Conservation (phyloP, 1,284 basidiomycete genomes). For the Cystobasidium slooffiae region DNA sequence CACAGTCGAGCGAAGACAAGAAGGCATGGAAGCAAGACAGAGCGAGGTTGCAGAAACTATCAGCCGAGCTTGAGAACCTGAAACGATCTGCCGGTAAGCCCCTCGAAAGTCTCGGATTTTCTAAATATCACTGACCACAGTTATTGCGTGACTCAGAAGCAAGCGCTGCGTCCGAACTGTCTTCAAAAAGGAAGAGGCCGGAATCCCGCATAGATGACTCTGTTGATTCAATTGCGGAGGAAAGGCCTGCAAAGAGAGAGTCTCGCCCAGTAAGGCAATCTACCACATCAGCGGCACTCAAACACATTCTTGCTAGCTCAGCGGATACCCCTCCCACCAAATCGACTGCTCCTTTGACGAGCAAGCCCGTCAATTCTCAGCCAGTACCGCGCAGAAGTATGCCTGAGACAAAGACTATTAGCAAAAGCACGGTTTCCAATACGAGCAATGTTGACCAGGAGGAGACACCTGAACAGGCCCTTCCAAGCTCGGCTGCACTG, state of each 20-base stretch:
- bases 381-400: not conserved
- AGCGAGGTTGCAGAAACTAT: no score
- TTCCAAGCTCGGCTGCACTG: conserved; percentile 24
- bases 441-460: not conserved
- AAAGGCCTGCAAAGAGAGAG: not conserved
- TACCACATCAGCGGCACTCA: conserved; percentile 19
- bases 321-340: conserved; percentile 25
- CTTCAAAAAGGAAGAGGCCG: no score
- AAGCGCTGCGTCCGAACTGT: not conserved
- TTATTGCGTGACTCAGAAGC: not conserved
- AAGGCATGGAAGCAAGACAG: not conserved
- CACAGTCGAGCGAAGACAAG: not conserved
- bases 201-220: no score
- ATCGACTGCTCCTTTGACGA: not conserved
- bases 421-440: not conserved
- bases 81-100: not conserved
- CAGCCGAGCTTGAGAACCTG: not conserved
- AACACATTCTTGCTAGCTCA: conserved; percentile 20
- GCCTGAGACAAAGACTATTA: not conserved
- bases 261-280: conserved; percentile 4
- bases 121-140: no score
- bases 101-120: not conserved
- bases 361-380: conserved; percentile 11
- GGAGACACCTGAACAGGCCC: not conserved
- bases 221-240: no score